Base-by-base conservation (phyloP, 2,329 filamentous ascomycete species). In the Knufia petricola region DNA sequence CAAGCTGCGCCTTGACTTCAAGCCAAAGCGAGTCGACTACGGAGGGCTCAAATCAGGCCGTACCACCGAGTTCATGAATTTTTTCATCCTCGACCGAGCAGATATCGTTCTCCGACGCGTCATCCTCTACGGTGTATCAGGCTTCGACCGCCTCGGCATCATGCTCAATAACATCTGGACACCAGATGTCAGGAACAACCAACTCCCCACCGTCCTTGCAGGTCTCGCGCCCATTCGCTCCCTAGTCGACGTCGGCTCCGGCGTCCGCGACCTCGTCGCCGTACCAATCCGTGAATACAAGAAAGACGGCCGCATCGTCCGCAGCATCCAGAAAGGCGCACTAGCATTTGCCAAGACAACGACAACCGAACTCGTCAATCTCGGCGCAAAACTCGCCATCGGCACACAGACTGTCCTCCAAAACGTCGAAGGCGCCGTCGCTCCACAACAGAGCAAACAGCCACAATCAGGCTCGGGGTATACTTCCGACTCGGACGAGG, bases 31-130 rank as follows among this genome's bases (percentile, higher is more conserved):
- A n/a, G 87, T 98, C 15, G 90, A 98, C 64, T 98, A 98, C 59
- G 86, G 82, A 0, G 89, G 89, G 2, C 76, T 98, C 2, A 82
- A 89, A 21, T 95, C 92, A 1, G 92, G 92, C 1, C 87, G 87
- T 56, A 96, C 92, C 0, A 94, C 87, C 0, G 92, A 98, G 64
- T 94, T 98, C 61, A 96, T 96, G 89, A 98, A 98, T 65, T 95
- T 98, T 63, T 77, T 98, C 55, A 85, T 90, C 12, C 77, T 98
- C 1, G 92, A 98, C 58, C 83, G 86, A 55, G 82, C 92, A 1
- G 82, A 90, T 52, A 85, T 98, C 75, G 78, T 84, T 4, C 76
- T 98, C 46, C 79, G 85, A 10, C 89, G 90, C 63, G 85, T 86
- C 21, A 96, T 98, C 57, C 80, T 96, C 30, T 95, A 96, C 58